A percentile compares a stretch with the other conserved stretches of the same genome.
Evolutionary conservation across 139 green algal genomes (phyloP).

Genomic region (Auxenochlorella protothecoides): DNA sequence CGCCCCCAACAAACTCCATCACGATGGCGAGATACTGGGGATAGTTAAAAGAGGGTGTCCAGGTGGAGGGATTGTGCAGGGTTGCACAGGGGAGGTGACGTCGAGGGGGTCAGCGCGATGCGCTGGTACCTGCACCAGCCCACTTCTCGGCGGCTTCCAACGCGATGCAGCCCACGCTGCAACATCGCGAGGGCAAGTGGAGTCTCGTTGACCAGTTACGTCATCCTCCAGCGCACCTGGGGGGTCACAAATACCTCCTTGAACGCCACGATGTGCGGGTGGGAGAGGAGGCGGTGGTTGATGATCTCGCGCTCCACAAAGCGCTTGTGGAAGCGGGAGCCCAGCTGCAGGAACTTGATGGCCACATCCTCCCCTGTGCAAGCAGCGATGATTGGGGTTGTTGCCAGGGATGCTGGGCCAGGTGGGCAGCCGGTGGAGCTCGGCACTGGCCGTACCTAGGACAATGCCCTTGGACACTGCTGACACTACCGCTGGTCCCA

Average conservation of each 20-base stretch:
- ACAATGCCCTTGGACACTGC: too few relatives aligned
- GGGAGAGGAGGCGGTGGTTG: conserved; percentile 40
- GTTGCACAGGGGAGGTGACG: background rate
- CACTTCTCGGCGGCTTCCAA: too few relatives aligned
- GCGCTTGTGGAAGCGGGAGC: conserved; percentile 25
- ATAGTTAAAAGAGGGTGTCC: background rate
- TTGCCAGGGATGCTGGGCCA: too few relatives aligned
- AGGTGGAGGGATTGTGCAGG: background rate
- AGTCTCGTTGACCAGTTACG: background rate
- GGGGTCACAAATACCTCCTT: conserved; percentile 46
- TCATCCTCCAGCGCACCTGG: conserved; percentile 2
- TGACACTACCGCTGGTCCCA: too few relatives aligned
- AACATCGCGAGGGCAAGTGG: too few relatives aligned
- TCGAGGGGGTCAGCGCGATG: too few relatives aligned
- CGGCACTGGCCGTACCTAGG: background rate
- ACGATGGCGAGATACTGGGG: conserved; percentile 37
- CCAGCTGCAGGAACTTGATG: conserved; percentile 43
- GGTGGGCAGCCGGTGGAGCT: too few relatives aligned
- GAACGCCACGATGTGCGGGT: conserved; percentile 47
- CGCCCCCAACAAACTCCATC: conserved; percentile 60
- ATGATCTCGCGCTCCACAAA: conserved; percentile 52
- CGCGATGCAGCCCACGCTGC: too few relatives aligned
- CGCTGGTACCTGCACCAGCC: too few relatives aligned
- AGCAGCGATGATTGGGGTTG: background rate
- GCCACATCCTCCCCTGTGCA: conserved; percentile 33